phyloP scores from a whole-genome alignment of 2,329 filamentous ascomycete genomes.

The Botryosphaeria dothidea region DNA sequence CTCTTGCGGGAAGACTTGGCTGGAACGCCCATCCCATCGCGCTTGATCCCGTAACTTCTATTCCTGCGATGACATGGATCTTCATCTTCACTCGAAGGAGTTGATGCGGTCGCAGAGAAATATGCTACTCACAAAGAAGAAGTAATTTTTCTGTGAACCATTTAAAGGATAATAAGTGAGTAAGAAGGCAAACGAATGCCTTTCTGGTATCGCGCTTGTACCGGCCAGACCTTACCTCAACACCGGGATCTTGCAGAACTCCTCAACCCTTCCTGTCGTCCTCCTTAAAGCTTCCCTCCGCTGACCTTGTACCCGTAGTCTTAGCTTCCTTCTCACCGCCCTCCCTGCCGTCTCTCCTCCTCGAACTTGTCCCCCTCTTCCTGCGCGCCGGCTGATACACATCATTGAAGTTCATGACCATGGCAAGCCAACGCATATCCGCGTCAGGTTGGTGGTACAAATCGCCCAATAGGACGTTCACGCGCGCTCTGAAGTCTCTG shows the following conservation, averaged over 20 bases:
- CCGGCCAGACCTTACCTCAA: not conserved
- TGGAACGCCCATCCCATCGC: not conserved
- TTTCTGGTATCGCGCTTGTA: not conserved
- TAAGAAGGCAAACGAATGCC: not conserved
- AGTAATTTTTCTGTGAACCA: not conserved
- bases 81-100: not conserved
- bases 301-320: conserved; percentile 23
- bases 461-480: conserved; percentile 84
- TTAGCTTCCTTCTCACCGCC: conserved; percentile 30
- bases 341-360: conserved; percentile 34
- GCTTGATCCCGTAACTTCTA: not conserved
- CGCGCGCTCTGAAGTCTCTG: conserved; percentile 71
- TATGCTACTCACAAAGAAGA: not conserved
- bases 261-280: conserved; percentile 1
- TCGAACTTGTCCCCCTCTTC: conserved; percentile 48
- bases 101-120: not conserved
- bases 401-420: conserved; percentile 99
- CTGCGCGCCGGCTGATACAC: conserved; percentile 79
- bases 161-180: not conserved
- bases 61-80: not conserved
- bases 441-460: conserved; percentile 90
- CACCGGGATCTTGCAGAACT: not conserved
- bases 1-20: not conserved
- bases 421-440: conserved; percentile 92
- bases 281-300: conserved; percentile 7